Evolutionary conservation across 257 asterid species (phyloP), one percentile per base, ranked within the genome.

Genomic region (Plantago major): DNA sequence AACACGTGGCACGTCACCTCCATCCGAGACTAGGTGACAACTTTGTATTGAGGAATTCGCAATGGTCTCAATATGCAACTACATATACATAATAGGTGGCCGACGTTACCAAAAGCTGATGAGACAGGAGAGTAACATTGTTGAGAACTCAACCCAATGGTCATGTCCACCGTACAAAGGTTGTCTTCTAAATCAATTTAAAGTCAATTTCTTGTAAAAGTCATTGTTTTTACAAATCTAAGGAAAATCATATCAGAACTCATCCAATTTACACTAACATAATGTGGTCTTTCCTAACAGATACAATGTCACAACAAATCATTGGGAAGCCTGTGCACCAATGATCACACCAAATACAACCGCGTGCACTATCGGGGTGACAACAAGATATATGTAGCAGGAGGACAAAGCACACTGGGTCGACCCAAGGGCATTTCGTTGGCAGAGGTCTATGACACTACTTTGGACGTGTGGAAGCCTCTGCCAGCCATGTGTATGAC

Each of bases 71-170:
- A 5, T 76, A 0, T 80, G 58, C 14, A 69, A 75, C 55, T 43
- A 45, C 7, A 69, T 88, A 6, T 88, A 77, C 54, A 51, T 84
- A 1, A 63, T 88, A 14, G 96, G 91, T 5, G 96, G 94, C 17
- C 74, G 81, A 3, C 72, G 77, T 30, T 79, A 76, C 63, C 65
- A 42, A 7, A 63, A 60, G 40, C 19, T 26, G 37, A 57, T 40
- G 15, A 75, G 48, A 9, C 17, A 26, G 12, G 66, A 10, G 2
- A 18, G 14, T 2, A 60, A 58, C 42, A 11, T 11, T 0, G 65
- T 46, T 7, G 28, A 40, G 86, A 74, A 43, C 13, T 2, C 0
- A 59, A 58, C 18, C 50, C 60, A 9, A 59, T 48, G 1, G 79
- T 69, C 2, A 69, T 68, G n/a, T 11, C 77, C 0, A 18, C 51